Evolutionary conservation across 1,284 basidiomycete species (phyloP).

Genomic region (Takashimella koratensis): DNA sequence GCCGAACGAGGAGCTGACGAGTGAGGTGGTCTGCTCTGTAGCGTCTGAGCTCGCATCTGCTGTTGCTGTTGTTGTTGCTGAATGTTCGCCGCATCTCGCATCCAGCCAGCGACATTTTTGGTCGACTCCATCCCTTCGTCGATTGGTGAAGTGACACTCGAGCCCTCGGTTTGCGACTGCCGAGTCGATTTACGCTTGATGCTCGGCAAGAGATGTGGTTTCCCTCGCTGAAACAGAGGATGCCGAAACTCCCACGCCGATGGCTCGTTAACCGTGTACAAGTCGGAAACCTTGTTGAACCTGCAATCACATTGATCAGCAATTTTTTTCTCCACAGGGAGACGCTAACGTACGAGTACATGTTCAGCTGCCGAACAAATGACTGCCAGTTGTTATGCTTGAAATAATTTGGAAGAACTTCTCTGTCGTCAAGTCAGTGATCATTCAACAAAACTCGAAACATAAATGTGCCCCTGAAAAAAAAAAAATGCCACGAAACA

Average conservation of each 20-base stretch:
- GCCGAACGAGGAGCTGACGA: background rate
- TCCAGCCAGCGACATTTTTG: constrained; percentile 31
- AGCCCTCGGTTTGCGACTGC: constrained; percentile 17
- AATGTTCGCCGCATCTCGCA: constrained; percentile 16
- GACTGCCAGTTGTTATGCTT: constrained; percentile 53
- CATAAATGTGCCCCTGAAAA: background rate
- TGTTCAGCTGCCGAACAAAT: constrained; percentile 51
- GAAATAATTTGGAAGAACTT: constrained; percentile 50
- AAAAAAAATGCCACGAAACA: background rate
- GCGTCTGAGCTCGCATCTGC: background rate
- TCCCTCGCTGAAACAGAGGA: constrained; percentile 46
- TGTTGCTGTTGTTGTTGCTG: constrained; percentile 1
- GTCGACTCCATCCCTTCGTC: constrained; percentile 18
- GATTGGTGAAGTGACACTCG: constrained; percentile 19
- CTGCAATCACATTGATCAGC: constrained; percentile 24
- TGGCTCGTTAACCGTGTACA: constrained; percentile 38
- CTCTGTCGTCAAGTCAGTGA: constrained; percentile 20
- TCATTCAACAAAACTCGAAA: no score
- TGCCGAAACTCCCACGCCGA: constrained; percentile 52
- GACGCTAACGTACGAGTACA: constrained; percentile 47
- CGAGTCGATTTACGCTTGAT: constrained; percentile 49
- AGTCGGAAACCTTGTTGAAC: constrained; percentile 50
- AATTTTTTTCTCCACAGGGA: background rate
- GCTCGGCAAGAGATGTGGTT: constrained; percentile 44
- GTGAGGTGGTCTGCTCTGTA: background rate